phyloP scores from a whole-genome alignment of 208 protist species.

The Spongospora subterranea region DNA sequence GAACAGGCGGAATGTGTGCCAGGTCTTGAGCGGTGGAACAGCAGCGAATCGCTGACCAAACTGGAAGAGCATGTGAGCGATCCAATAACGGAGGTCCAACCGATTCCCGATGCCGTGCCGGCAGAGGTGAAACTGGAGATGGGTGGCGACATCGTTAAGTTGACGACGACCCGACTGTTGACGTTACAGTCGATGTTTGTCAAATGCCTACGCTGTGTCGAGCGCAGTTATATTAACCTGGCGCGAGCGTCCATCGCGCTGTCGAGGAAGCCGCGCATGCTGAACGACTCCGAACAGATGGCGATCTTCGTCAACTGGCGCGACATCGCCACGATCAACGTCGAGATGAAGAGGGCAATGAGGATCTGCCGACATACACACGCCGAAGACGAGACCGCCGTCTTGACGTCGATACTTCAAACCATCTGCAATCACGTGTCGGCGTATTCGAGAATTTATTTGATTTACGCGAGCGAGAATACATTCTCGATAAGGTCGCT shows the following conservation, averaged over 20 bases:
- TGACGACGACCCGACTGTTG: neutral
- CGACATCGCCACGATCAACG: neutral
- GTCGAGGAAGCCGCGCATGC: slow-evolving; percentile 10
- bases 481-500: slow-evolving; percentile 27
- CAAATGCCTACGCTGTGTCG: neutral
- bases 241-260: neutral
- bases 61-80: neutral
- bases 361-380: neutral
- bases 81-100: neutral
- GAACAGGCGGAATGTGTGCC: no score
- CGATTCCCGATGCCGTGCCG: neutral
- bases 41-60: neutral
- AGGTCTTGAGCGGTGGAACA: neutral
- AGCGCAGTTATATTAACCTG: neutral
- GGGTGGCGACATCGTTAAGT: neutral
- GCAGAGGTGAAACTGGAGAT: neutral
- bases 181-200: neutral
- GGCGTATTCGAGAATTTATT: neutral
- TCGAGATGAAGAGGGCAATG: neutral
- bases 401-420: neutral
- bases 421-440: neutral
- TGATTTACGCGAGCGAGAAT: neutral
- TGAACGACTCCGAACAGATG: neutral
- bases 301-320: slow-evolving; percentile 43
- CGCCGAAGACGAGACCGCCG: neutral